These are phyloP conservation scores for Ophiosphaerella korrae DNA, from an alignment of 2,329 filamentous ascomycete genomes.

Conservation along the genomic window DNA sequence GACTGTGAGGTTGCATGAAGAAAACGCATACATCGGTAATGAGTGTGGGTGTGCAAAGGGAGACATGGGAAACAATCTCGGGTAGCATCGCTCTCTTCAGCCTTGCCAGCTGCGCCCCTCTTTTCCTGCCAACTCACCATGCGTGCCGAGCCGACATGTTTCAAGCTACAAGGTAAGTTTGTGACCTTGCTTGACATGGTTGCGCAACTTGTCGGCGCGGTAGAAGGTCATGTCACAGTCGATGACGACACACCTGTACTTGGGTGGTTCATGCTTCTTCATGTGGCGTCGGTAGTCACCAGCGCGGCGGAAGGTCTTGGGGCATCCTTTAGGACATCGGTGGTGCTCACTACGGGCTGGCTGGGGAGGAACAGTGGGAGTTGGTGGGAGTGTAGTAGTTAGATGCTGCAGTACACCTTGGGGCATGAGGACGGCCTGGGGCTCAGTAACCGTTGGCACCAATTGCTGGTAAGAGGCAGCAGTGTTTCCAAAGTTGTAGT, in stretches of 20 bases:
- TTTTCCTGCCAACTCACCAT: neutral
- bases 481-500: too few species aligned
- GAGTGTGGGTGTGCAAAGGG: neutral
- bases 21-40: neutral
- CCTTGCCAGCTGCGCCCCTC: neutral
- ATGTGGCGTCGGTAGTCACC: slow-evolving; percentile 6
- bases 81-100: too few species aligned
- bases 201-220: slow-evolving; percentile 8
- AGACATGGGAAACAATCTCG: neutral
- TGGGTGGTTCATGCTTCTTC: neutral
- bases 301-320: neutral
- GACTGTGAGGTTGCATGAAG: neutral
- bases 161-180: neutral
- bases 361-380: neutral
- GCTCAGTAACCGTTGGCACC: too few species aligned
- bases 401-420: too few species aligned
- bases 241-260: neutral
- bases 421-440: too few species aligned
- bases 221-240: slow-evolving; percentile 5
- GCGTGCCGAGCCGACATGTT: too few species aligned
- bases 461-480: too few species aligned
- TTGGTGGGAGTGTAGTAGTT: neutral
- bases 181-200: slow-evolving; percentile 4
- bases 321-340: neutral
- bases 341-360: neutral